phyloP scores from a whole-genome alignment of 176 grass and related monocot species.

The Bonia amplexicaulis region DNA sequence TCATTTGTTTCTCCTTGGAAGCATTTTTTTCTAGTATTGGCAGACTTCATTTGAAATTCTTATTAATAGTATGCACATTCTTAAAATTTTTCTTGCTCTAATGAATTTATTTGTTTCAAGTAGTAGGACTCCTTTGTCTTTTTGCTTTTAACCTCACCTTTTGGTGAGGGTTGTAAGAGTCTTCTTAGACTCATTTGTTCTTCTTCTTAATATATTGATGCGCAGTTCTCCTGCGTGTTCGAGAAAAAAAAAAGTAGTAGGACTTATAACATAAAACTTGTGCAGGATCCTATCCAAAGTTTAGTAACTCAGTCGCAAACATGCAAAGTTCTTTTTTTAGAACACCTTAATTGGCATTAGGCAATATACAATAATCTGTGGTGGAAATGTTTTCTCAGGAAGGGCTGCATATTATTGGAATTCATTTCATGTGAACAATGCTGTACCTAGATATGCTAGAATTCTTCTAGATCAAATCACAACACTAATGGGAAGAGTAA shows the following conservation, averaged over 20 bases:
- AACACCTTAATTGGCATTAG: not conserved
- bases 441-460: not conserved
- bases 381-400: not conserved
- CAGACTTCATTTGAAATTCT: slow-evolving; percentile 2
- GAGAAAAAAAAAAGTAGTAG: no score
- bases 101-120: not conserved
- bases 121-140: not conserved
- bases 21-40: not conserved
- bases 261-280: not conserved
- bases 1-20: not conserved
- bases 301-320: not conserved
- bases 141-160: no score
- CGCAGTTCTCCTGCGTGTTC: no score
- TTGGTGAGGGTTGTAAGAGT: no score
- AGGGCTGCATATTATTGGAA: not conserved
- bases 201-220: no score
- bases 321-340: not conserved
- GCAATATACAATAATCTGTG: not conserved
- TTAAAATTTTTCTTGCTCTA: not conserved
- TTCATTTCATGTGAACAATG: not conserved
- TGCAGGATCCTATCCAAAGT: not conserved
- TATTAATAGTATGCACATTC: not conserved
- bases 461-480: not conserved
- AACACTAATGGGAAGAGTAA: not conserved
- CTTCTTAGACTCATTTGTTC: no score